Percentiles rank a stretch among this genome's conserved stretches.
Conservation (phyloP, 345 rosid species). For the Trapa incisa region DNA sequence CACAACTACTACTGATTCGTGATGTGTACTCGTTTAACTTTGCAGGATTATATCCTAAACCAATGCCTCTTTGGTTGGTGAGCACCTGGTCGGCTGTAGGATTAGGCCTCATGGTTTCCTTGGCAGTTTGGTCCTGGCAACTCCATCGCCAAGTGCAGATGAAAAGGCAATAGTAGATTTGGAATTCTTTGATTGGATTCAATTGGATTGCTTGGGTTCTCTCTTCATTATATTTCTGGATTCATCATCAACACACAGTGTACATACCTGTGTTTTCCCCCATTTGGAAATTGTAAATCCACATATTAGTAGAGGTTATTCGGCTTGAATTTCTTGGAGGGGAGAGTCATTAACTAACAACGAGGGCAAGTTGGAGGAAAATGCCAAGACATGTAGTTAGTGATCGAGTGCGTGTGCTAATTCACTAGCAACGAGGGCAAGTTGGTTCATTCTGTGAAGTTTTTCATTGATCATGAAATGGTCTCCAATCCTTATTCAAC, state of each 20-base stretch:
- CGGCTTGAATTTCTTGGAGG: background rate
- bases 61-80: slow-evolving; percentile 75
- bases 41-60: slow-evolving; percentile 70
- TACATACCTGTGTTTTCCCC: slow-evolving; percentile 20
- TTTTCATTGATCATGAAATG: too few species aligned
- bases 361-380: background rate
- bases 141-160: slow-evolving; percentile 40
- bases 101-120: slow-evolving; percentile 34
- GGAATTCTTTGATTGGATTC: slow-evolving; percentile 27
- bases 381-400: background rate
- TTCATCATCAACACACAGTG: slow-evolving; percentile 13
- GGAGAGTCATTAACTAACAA: background rate
- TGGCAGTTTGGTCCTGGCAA: slow-evolving; percentile 73
- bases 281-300: slow-evolving; percentile 31
- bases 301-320: slow-evolving; percentile 5
- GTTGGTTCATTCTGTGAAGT: too few species aligned
- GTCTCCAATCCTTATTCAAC: too few species aligned
- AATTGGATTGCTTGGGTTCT: background rate
- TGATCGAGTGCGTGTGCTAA: background rate
- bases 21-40: background rate
- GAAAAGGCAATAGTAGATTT: slow-evolving; percentile 48
- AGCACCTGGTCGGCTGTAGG: slow-evolving; percentile 64
- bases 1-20: background rate
- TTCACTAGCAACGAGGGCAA: background rate
- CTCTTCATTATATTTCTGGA: background rate